A percentile compares a stretch with the other conserved stretches of the same genome.
phyloP scores from a whole-genome alignment of 331 rosid species.

The Arachis monticola region DNA sequence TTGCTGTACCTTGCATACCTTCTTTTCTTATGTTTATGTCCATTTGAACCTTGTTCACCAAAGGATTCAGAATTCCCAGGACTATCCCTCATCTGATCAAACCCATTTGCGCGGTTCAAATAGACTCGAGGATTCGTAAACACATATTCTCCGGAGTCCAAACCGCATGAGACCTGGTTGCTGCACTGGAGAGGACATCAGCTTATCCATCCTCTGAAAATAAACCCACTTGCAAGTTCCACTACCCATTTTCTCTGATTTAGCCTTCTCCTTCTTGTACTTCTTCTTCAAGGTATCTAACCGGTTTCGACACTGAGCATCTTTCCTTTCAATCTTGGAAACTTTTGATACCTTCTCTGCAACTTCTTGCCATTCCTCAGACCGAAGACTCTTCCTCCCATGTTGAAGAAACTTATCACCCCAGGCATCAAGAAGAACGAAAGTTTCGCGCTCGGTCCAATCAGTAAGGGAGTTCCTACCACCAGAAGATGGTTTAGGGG shows the following conservation, averaged over 20 bases:
- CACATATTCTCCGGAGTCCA: slow-evolving; percentile 72
- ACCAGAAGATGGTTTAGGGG: slow-evolving; percentile 58
- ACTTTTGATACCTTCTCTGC: slow-evolving; percentile 75
- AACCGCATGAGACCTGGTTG: slow-evolving; percentile 70
- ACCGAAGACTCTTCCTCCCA: slow-evolving; percentile 82
- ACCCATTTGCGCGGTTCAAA: slow-evolving; percentile 63
- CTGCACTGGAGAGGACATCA: slow-evolving; percentile 63
- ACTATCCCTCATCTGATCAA: slow-evolving; percentile 73
- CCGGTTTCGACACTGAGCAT: slow-evolving; percentile 79
- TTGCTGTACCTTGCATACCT: slow-evolving; percentile 47
- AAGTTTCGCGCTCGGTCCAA: slow-evolving; percentile 78
- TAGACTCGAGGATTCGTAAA: slow-evolving; percentile 60
- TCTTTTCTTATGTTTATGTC: slow-evolving; percentile 60
- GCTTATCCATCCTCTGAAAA: slow-evolving; percentile 69
- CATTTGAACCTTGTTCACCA: slow-evolving; percentile 57
- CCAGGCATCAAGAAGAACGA: slow-evolving; percentile 81
- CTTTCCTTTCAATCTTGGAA: slow-evolving; percentile 72
- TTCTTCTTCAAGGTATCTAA: slow-evolving; percentile 83
- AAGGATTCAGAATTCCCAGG: slow-evolving; percentile 64
- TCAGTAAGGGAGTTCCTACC: slow-evolving; percentile 73
- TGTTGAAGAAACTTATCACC: slow-evolving; percentile 58
- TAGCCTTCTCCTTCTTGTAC: slow-evolving; percentile 77
- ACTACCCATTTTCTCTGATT: slow-evolving; percentile 42
- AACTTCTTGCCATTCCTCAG: slow-evolving; percentile 88
- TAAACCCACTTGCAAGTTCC: slow-evolving; percentile 66